Conservation (phyloP, 768 basidiomycete species). For the Lactarius evosmus region DNA sequence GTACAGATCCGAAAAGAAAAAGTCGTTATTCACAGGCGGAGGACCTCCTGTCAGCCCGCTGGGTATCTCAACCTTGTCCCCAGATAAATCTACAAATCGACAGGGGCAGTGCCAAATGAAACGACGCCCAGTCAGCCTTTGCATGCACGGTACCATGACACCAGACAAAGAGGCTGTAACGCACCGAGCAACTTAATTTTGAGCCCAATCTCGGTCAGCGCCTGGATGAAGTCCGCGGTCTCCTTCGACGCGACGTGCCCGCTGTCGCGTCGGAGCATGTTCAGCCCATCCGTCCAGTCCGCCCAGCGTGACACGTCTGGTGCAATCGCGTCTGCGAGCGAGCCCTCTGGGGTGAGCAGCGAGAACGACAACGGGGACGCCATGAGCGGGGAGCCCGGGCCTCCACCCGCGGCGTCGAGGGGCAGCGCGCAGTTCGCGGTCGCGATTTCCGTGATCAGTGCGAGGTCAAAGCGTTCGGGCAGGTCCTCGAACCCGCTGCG, state of each 20-base stretch:
- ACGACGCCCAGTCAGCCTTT: background rate
- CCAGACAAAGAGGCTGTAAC: conserved; percentile 31
- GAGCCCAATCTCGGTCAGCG: conserved; percentile 85
- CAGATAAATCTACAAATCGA: conserved; percentile 64
- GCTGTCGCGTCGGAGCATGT: conserved; percentile 78
- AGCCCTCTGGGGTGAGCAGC: conserved; percentile 34
- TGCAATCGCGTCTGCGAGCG: conserved; percentile 37
- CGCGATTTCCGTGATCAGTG: conserved; percentile 74
- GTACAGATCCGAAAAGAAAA: conserved; percentile 73
- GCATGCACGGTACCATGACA: background rate
- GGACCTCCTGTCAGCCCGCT: conserved; percentile 73
- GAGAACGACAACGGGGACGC: conserved; percentile 32
- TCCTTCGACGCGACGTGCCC: conserved; percentile 82
- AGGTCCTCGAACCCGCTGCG: conserved; percentile 83
- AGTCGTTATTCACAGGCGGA: conserved; percentile 76
- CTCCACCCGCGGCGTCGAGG: conserved; percentile 46
- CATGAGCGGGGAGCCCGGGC: conserved; percentile 31
- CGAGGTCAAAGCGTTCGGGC: conserved; percentile 80
- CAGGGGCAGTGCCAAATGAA: background rate
- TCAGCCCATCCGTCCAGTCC: conserved; percentile 93
- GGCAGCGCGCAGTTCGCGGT: conserved; percentile 70
- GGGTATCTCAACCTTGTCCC: conserved; percentile 87
- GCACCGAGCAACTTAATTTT: conserved; percentile 86
- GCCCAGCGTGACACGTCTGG: conserved; percentile 71
- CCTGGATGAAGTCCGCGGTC: conserved; percentile 82